Evolutionary conservation across 495 filamentous ascomycete genomes (phyloP).

Genomic region (Podospora appendiculata): DNA sequence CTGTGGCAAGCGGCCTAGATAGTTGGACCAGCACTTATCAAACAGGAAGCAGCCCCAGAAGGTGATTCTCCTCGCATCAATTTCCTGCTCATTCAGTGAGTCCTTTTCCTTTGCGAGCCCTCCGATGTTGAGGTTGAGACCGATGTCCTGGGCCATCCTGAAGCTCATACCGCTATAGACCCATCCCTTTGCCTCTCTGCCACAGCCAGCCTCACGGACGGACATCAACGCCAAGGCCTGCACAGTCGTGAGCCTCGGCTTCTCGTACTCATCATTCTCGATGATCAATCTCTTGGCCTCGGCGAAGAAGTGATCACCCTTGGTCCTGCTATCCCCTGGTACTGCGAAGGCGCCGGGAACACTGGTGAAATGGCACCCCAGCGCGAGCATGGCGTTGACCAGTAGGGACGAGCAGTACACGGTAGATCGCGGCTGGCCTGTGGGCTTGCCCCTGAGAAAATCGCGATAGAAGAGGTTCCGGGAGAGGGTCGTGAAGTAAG

Average conservation of each 20-base stretch:
- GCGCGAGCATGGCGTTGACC: slow-evolving; percentile 92
- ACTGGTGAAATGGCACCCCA: slow-evolving; percentile 94
- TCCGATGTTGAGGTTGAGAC: slow-evolving; percentile 78
- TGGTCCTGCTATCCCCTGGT: slow-evolving; percentile 68
- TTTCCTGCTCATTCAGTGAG: slow-evolving; percentile 68
- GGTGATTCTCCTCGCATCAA: slow-evolving; percentile 82
- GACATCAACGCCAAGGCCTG: slow-evolving; percentile 95
- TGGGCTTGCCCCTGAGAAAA: slow-evolving; percentile 57
- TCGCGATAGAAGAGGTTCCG: slow-evolving; percentile 83
- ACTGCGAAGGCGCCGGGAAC: slow-evolving; percentile 60
- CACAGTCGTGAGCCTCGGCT: slow-evolving; percentile 83
- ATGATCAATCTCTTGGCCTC: slow-evolving; percentile 87
- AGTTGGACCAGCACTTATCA: slow-evolving; percentile 99
- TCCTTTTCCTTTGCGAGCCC: slow-evolving; percentile 48
- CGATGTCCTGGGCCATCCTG: slow-evolving; percentile 94
- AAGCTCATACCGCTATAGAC: slow-evolving; percentile 98
- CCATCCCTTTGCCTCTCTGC: slow-evolving; percentile 92
- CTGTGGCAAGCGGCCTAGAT: slow-evolving; percentile 88
- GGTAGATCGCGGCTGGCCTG: slow-evolving; percentile 35
- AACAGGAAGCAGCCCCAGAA: slow-evolving; percentile 99
- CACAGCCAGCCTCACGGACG: slow-evolving; percentile 92
- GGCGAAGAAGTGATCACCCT: slow-evolving; percentile 93
- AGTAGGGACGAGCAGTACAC: slow-evolving; percentile 83
- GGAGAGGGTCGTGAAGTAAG: slow-evolving; percentile 92
- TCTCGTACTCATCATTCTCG: slow-evolving; percentile 90